phyloP scores from a whole-genome alignment of 176 grass and related monocot species.

The Rhynchospora pubera region DNA sequence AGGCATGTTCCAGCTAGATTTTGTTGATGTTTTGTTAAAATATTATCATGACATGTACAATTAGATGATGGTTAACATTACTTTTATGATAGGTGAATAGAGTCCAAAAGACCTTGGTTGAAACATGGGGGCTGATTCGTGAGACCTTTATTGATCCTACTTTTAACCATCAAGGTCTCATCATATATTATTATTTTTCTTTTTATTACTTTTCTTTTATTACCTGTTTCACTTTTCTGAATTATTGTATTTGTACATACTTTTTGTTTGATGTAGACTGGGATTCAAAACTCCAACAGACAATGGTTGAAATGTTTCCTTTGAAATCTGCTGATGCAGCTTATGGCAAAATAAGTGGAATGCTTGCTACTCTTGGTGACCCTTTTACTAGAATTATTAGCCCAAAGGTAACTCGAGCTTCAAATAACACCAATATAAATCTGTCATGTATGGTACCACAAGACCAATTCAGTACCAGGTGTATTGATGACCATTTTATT shows the following conservation, averaged over 20 bases:
- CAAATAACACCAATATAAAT: background rate
- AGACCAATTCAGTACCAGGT: background rate
- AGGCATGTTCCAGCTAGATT: background rate
- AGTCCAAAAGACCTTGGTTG: conserved; percentile 86
- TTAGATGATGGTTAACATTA: background rate
- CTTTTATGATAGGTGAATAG: conserved; percentile 58
- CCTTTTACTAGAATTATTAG: conserved; percentile 90
- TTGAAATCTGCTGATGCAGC: conserved; percentile 82
- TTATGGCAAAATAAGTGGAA: conserved; percentile 81
- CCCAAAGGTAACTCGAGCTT: conserved; percentile 43
- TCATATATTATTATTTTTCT: background rate
- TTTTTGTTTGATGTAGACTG: conserved; percentile 43
- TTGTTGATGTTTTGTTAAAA: background rate
- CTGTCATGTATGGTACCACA: background rate
- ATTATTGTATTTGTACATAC: background rate
- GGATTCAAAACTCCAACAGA: conserved; percentile 80
- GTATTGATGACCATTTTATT: background rate
- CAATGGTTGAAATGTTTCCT: conserved; percentile 95
- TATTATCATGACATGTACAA: background rate
- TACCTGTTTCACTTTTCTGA: background rate
- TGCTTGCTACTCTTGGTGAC: conserved; percentile 79
- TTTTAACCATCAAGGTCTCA: conserved; percentile 93
- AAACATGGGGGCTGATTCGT: conserved; percentile 85
- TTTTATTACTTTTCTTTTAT: background rate
- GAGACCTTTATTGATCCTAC: conserved; percentile 90